Evolutionary conservation across 2,329 filamentous ascomycete genomes (phyloP).

Genomic region (Ceratocystis lukuohia): DNA sequence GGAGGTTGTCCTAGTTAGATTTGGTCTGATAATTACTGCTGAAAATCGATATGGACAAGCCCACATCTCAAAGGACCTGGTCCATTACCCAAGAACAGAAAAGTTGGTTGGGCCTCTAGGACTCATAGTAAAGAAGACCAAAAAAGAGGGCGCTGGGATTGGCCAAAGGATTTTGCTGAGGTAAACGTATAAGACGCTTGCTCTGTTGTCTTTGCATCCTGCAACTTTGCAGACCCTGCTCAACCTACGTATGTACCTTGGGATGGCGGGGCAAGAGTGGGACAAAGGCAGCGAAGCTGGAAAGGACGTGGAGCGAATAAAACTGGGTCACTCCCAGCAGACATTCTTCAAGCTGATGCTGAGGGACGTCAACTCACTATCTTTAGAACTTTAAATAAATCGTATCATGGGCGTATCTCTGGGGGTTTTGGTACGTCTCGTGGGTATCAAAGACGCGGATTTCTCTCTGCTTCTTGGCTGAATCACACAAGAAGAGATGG

Average conservation of each 20-base stretch:
- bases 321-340: neutral
- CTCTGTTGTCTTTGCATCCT: neutral
- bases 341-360: neutral
- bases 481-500: constrained; percentile 6
- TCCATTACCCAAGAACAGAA: neutral
- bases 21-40: constrained; percentile 5
- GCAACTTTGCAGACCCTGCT: neutral
- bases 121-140: neutral
- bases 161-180: neutral
- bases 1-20: constrained; percentile 1
- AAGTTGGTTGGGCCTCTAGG: neutral
- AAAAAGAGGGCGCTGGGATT: neutral
- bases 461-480: constrained; percentile 2
- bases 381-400: neutral
- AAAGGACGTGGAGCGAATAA: neutral
- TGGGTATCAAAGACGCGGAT: neutral
- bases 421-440: neutral
- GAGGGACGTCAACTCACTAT: neutral
- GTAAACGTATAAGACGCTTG: neutral
- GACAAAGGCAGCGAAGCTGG: neutral
- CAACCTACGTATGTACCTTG: neutral
- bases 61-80: constrained; percentile 9
- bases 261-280: neutral
- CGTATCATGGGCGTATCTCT: neutral
- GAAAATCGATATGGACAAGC: constrained; percentile 5